Percentiles rank a stretch among this genome's conserved stretches.
These are phyloP conservation scores for Xerocomus potaroensis DNA, from an alignment of 768 basidiomycete species.

Conservation along the genomic window DNA sequence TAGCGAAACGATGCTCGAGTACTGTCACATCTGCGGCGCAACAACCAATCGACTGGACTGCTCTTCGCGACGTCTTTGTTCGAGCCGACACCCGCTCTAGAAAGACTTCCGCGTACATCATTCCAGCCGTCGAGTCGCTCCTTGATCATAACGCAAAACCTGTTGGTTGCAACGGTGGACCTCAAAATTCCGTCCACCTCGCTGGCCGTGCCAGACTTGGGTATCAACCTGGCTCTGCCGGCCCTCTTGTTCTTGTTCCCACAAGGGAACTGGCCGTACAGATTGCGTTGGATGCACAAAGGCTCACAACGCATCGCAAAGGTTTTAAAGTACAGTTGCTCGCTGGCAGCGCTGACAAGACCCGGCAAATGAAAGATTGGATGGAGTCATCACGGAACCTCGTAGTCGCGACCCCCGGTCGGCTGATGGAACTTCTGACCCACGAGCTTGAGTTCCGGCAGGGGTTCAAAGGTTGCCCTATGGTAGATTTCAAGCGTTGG, in stretches of 20 bases:
- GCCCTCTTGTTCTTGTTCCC: constrained; percentile 80
- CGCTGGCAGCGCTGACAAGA: constrained; percentile 70
- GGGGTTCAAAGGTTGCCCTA: constrained; percentile 50
- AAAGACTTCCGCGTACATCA: constrained; percentile 84
- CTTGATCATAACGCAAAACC: constrained; percentile 44
- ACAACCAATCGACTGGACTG: constrained; percentile 1
- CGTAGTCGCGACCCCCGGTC: constrained; percentile 88
- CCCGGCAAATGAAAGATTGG: constrained; percentile 66
- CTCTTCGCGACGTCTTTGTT: constrained; percentile 69
- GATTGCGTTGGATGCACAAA: constrained; percentile 79
- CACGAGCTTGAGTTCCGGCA: constrained; percentile 52
- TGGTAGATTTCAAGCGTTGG: constrained; percentile 41
- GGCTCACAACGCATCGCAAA: constrained; percentile 55
- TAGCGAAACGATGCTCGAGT: constrained; percentile 5
- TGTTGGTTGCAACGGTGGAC: constrained; percentile 41
- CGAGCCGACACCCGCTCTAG: constrained; percentile 88
- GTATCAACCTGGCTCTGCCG: constrained; percentile 49
- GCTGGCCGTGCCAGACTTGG: constrained; percentile 29
- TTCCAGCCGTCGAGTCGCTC: constrained; percentile 81
- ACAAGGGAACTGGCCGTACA: constrained; percentile 89
- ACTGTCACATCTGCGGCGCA: background rate
- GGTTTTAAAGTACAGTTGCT: constrained; percentile 70
- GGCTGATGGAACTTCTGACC: constrained; percentile 69
- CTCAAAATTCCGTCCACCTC: constrained; percentile 28
- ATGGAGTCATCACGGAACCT: constrained; percentile 63